Evolutionary conservation across 1,284 basidiomycete genomes (phyloP), one percentile per base, ranked within the genome.

Genomic region (Fomitopsis schrenkii): DNA sequence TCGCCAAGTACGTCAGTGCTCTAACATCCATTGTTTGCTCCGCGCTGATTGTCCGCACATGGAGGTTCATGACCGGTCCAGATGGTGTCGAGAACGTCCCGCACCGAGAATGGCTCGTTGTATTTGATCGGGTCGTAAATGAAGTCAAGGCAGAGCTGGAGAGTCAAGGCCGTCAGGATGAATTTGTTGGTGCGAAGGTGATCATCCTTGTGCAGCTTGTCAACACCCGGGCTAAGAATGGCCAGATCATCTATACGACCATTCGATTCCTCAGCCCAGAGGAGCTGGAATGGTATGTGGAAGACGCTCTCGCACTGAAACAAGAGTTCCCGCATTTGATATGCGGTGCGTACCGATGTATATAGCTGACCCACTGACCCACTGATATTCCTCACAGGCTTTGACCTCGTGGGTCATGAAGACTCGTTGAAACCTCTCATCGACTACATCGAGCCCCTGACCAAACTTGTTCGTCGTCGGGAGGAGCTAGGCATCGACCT

Each of bases 331-430:
- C 90, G 9, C 81, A 90, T 64, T 74, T 91, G 56, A 87, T 93
- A 58, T 83, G 84, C 33, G 90, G 87, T 85, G 54, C 19, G 75
- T 64, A 28, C 40, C 33, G 48, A 48, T 60, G 36, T 52, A 28
- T 35, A 52, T 33, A 41, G 17, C 33, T 15, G 58, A n/a, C 57
- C 22, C 33, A 46, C 10, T 57, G 12, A 1, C 35, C 7, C 33
- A 55, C 26, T 50, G 7, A 57, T 38, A 56, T 52, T 60, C 17
- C 46, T 9, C 9, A 35, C 59, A 88, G 89, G 90, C 1, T 94
- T 93, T 66, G 91, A 94, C 74, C 79, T 93, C 19, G 91, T 93
- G 12, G 91, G 91, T 6, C 80, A 88, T 63, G 91, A 94, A 68
- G 88, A 93, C 67, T 75, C 76, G 2, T 69, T 85, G 15, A 77